Evolutionary conservation across 2,329 filamentous ascomycete genomes (phyloP).

Genomic region (Chrysosporium keratinophilum): DNA sequence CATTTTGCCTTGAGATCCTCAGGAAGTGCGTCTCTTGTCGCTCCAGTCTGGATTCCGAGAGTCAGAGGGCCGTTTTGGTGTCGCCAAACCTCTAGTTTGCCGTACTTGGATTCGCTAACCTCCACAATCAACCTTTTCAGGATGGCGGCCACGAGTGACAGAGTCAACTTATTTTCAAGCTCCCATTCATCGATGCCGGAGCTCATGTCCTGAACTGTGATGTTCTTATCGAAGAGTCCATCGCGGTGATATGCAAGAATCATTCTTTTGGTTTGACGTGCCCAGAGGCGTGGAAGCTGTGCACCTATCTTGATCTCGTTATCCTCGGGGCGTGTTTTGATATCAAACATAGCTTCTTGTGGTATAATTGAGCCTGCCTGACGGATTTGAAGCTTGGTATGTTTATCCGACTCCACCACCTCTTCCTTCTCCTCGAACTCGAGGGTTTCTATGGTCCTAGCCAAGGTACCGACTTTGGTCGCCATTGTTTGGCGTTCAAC

Average conservation of each 20-base stretch:
- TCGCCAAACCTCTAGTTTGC: conserved; percentile 5
- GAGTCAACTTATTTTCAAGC: conserved; percentile 23
- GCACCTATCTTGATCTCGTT: conserved; percentile 31
- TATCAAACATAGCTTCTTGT: conserved; percentile 41
- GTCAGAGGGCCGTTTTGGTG: conserved; percentile 3
- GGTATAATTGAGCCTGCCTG: conserved; percentile 22
- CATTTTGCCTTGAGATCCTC: conserved; percentile 9
- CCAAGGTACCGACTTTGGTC: not conserved
- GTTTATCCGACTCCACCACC: not conserved
- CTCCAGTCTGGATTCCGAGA: not conserved
- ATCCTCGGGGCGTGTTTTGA: conserved; percentile 41
- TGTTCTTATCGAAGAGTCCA: conserved; percentile 34
- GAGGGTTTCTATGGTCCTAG: not conserved
- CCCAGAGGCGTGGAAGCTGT: conserved; percentile 40
- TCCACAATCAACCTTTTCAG: conserved; percentile 8
- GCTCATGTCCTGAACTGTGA: conserved; percentile 32
- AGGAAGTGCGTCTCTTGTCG: not conserved
- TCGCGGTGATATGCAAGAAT: conserved; percentile 42
- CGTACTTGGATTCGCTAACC: not conserved
- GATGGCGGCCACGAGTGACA: conserved; percentile 12
- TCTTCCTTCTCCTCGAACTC: not conserved
- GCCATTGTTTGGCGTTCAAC: not conserved
- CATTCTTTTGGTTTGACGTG: conserved; percentile 43
- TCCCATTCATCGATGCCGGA: conserved; percentile 36
- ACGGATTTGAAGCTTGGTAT: not conserved